These are phyloP conservation scores for Martensiomyces pterosporus DNA, from an alignment of 192 early-diverging fungal genomes.

Conservation along the genomic window DNA sequence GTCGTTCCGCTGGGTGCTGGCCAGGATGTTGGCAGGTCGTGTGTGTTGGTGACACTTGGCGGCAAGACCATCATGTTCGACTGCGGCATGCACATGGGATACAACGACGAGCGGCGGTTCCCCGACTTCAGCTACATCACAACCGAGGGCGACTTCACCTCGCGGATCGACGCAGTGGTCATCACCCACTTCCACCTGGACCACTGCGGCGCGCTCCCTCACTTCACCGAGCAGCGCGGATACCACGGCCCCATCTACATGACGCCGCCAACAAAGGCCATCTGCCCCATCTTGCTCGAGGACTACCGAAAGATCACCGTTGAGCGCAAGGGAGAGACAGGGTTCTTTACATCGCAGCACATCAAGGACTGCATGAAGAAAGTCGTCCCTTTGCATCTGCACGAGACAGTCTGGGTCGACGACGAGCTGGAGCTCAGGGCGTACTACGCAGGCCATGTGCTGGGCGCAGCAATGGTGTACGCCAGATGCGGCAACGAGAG, in stretches of 20 bases:
- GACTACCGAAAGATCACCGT: slow-evolving; percentile 92
- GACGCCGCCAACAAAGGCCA: slow-evolving; percentile 96
- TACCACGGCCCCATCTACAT: slow-evolving; percentile 97
- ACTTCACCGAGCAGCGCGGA: slow-evolving; percentile 92
- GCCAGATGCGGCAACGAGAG: slow-evolving; percentile 66
- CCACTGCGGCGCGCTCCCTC: slow-evolving; percentile 95
- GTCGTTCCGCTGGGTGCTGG: slow-evolving; percentile 68
- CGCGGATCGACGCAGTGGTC: slow-evolving; percentile 84
- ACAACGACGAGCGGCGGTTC: slow-evolving; percentile 85
- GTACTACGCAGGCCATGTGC: slow-evolving; percentile 97
- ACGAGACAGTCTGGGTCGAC: slow-evolving; percentile 81
- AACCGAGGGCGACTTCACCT: slow-evolving; percentile 73
- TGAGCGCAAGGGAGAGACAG: slow-evolving; percentile 82
- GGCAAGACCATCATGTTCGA: slow-evolving; percentile 88
- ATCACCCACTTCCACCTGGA: slow-evolving; percentile 98
- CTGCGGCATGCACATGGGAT: slow-evolving; percentile 95
- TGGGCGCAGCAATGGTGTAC: slow-evolving; percentile 97
- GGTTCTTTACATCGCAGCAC: slow-evolving; percentile 83
- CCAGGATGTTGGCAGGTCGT: slow-evolving; percentile 85
- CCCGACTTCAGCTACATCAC: slow-evolving; percentile 95
- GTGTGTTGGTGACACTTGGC: slow-evolving; percentile 72
- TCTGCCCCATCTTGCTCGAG: slow-evolving; percentile 87
- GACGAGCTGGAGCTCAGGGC: slow-evolving; percentile 76
- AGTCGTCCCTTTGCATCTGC: slow-evolving; percentile 81
- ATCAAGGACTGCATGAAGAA: slow-evolving; percentile 95